Percentiles rank a stretch among this genome's conserved stretches.
Conservation (phyloP, 2,329 filamentous ascomycete species). For the Fusarium sp. region DNA sequence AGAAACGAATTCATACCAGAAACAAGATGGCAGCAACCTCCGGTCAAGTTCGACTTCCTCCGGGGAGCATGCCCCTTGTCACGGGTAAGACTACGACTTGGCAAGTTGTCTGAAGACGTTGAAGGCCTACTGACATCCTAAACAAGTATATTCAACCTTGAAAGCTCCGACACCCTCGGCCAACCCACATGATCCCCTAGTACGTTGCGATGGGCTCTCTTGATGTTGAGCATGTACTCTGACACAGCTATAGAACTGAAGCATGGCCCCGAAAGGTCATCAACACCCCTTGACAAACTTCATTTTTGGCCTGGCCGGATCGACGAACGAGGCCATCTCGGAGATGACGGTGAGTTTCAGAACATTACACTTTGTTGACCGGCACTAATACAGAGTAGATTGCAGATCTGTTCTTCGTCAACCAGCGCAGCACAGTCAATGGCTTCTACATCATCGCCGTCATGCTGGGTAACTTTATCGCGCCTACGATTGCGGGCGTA, state of each 20-base stretch:
- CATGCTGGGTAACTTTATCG: slow-evolving; percentile 42
- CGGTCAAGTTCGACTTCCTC: neutral
- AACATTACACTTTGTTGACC: neutral
- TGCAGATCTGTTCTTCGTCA: slow-evolving; percentile 45
- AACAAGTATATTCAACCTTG: neutral
- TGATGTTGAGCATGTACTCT: neutral
- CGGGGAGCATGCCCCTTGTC: neutral
- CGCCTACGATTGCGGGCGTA: slow-evolving; percentile 15
- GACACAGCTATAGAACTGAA: no score
- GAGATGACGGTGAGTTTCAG: no score
- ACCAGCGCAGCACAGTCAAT: slow-evolving; percentile 43
- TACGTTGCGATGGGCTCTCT: neutral
- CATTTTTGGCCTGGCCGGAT: slow-evolving; percentile 51
- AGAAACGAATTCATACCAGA: neutral
- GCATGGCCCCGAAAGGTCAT: no score
- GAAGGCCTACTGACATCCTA: neutral
- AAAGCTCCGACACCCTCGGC: slow-evolving; percentile 19
- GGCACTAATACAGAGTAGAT: no score
- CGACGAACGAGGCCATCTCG: slow-evolving; percentile 52
- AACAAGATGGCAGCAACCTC: neutral
- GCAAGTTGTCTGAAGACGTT: neutral
- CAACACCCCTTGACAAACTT: no score
- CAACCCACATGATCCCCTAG: slow-evolving; percentile 45
- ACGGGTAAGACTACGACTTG: neutral
- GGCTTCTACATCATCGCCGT: slow-evolving; percentile 43